These are phyloP conservation scores for Jamesozyma piceae DNA, from an alignment of 805 yeast species.

Conservation along the genomic window DNA sequence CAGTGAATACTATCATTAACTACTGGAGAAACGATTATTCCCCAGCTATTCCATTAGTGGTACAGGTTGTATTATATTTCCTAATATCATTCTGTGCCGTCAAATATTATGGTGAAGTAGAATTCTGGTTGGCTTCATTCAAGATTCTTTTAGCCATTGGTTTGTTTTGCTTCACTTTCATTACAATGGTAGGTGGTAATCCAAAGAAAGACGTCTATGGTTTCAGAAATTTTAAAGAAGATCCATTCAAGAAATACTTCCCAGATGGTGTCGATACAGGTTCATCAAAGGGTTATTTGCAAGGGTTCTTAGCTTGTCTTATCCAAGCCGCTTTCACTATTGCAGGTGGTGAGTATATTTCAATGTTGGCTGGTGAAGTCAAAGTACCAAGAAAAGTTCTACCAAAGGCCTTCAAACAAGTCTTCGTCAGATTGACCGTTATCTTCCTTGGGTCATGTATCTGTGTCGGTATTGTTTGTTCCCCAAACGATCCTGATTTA, in stretches of 20 bases:
- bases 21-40: conserved; percentile 72
- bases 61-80: conserved; percentile 57
- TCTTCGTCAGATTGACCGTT: conserved; percentile 55
- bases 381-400: conserved; percentile 58
- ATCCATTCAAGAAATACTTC: conserved; percentile 48
- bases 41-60: conserved; percentile 58
- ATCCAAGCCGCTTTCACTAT: conserved; percentile 68
- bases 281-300: conserved; percentile 44
- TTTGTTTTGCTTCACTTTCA: conserved; percentile 60
- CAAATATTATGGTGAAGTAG: conserved; percentile 67
- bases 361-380: conserved; percentile 81
- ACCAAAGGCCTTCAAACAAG: conserved; percentile 73
- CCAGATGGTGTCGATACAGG: conserved; percentile 36
- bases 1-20: conserved; percentile 69
- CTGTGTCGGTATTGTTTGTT: conserved; percentile 68
- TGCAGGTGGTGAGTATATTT: conserved; percentile 79
- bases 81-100: conserved; percentile 66
- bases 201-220: conserved; percentile 59
- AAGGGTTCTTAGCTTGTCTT: conserved; percentile 63
- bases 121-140: conserved; percentile 68
- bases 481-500: conserved; percentile 56
- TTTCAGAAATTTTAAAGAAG: conserved; percentile 45
- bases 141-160: conserved; percentile 71
- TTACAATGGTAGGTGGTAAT: conserved; percentile 84
- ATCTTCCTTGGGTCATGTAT: conserved; percentile 68